phyloP scores from a whole-genome alignment of 2,329 filamentous ascomycete genomes.

The Coniochaeta sp. region DNA sequence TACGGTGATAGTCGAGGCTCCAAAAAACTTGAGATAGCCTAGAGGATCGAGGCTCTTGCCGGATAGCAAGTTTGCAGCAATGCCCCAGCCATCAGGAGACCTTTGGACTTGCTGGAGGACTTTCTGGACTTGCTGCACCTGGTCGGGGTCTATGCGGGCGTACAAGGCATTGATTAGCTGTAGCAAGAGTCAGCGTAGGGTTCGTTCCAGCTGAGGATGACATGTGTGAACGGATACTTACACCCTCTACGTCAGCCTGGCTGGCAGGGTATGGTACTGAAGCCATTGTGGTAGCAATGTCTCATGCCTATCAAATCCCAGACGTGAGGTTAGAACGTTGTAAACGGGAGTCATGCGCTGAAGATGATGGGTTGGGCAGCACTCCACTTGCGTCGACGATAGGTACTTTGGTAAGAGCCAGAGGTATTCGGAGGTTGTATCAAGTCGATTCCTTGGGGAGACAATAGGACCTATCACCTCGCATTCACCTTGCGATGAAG shows the following conservation, averaged over 20 bases:
- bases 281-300: conserved; percentile 15
- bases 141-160: conserved; percentile 39
- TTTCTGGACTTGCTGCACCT: conserved; percentile 53
- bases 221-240: no score
- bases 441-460: no score
- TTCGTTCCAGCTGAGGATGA: no score
- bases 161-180: conserved; percentile 48
- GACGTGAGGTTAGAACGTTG: not conserved
- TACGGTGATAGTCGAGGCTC: conserved; percentile 84
- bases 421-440: no score
- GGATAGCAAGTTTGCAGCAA: conserved; percentile 69
- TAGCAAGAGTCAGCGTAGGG: not conserved
- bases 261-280: conserved; percentile 23
- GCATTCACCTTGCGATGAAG: no score
- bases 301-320: not conserved
- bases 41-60: conserved; percentile 52
- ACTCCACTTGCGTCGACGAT: no score
- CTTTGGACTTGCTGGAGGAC: conserved; percentile 73
- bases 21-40: conserved; percentile 89
- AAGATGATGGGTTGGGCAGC: not conserved
- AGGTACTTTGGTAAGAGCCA: no score
- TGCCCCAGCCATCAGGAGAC: conserved; percentile 74
- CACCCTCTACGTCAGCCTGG: conserved; percentile 25
- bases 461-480: no score
- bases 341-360: not conserved